Evolutionary conservation across 108 stramenopile genomes (phyloP), one percentile per base, ranked within the genome.

Genomic region (Mayamaea pseudoterrestris): DNA sequence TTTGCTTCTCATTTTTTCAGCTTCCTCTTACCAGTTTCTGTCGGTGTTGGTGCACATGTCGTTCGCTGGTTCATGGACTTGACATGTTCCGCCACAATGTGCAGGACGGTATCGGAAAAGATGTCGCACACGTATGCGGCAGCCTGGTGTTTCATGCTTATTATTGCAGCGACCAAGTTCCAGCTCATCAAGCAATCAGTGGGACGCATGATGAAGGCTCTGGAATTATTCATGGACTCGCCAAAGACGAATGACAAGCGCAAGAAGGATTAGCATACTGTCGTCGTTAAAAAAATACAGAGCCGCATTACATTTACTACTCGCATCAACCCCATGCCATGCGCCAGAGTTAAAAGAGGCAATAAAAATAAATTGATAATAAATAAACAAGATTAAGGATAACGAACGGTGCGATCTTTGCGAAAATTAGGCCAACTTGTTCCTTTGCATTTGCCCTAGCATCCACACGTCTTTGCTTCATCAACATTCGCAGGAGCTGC

Each of bases 401-500:
- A n/a, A n/a, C n/a, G n/a, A n/a, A n/a, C n/a, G n/a, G n/a, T n/a
- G n/a, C n/a, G n/a, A n/a, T n/a, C n/a, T n/a, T n/a, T n/a, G n/a
- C n/a, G n/a, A n/a, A n/a, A n/a, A n/a, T n/a, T n/a, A n/a, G n/a
- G n/a, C n/a, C n/a, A n/a, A n/a, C n/a, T n/a, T n/a, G n/a, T n/a
- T n/a, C n/a, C n/a, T n/a, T n/a, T n/a, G n/a, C n/a, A n/a, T n/a
- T n/a, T n/a, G n/a, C 44, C 27, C 44, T 51, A 92, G 59, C 90
- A 92, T 22, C 85, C 90, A 57, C 90, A 92, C 14, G 69, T 44
- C 25, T 74, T 67, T 21, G 83, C 79, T 32, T 92, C 90, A 58
- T 92, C 90, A 34, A 92, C 51, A 61, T 92, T 92, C 26, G 90
- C 85, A 32, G 90, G 85, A 34, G 90, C 74, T 35, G 83, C 75